Evolutionary conservation across 768 basidiomycete species (phyloP), one percentile per base, ranked within the genome.

Genomic region (Neoboletus brunneissimus): DNA sequence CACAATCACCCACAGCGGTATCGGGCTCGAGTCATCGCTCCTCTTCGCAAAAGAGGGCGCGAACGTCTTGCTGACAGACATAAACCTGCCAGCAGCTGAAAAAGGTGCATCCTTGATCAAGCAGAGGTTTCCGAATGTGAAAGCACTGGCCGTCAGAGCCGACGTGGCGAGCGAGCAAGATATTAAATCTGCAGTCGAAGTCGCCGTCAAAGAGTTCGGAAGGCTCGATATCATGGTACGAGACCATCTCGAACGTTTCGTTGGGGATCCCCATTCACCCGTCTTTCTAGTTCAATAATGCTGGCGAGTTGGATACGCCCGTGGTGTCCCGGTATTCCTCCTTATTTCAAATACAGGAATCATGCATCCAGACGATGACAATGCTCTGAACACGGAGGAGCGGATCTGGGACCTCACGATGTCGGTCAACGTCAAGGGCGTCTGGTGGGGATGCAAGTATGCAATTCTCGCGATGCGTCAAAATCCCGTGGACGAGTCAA

Each of bases 381-480:
- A 94, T 68, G 97, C 96, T 13, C 77, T 98, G 67, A 96, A 93
- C 72, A 99, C 97, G 18, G 94, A 96, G 69, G 97, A 99, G 74
- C 83, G 81, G 49, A 93, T 98, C 73, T 99, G 97, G 96, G 91
- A 92, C 68, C 77, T 93, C 55, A 93, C 91, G 2, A 91, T 91
- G 87, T 82, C 87, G 60, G 86, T 98, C 77, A 98, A 98, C 72
- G 84, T 96, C 67, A 99, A 98, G 75, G 97, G 97, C 50, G 97
- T 98, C 57, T 98, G 96, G 97, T 99, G 89, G 87, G 97, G 97
- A 32, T 95, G 90, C 81, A 98, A 98, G 75, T 88, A 98, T 67
- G 97, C 96, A 6, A 95, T 99, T 68, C 78, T 88, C 50, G 97
- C 97, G 37, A 99, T 99, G 96, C 87, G 92, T 57, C 74, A 91